phyloP scores from a whole-genome alignment of 2,329 filamentous ascomycete species.

The Talaromyces sp. region DNA sequence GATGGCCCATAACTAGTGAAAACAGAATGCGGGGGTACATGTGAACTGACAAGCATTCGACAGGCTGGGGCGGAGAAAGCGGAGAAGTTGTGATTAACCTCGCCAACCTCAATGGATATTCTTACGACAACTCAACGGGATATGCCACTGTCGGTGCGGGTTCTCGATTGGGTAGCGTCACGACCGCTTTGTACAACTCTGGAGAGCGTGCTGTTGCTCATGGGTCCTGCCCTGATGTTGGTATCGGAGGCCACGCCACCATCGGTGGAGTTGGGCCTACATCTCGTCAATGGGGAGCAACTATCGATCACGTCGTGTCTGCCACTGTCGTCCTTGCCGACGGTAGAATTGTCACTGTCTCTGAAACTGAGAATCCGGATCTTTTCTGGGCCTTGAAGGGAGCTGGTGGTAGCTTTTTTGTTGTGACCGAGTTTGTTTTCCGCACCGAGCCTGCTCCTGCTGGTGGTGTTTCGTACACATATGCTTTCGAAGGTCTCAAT shows the following conservation, averaged over 20 bases:
- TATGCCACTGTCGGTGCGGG: constrained; percentile 38
- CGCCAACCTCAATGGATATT: constrained; percentile 25
- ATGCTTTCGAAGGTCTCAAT: constrained; percentile 53
- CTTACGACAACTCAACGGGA: constrained; percentile 31
- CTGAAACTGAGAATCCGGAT: constrained; percentile 31
- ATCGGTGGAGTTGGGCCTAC: constrained; percentile 41
- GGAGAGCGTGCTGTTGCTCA: constrained; percentile 38
- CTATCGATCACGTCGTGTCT: constrained; percentile 51
- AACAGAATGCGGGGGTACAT: background rate
- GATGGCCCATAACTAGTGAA: background rate
- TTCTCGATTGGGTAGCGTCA: constrained; percentile 34
- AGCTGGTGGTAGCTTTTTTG: constrained; percentile 38
- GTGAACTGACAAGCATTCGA: constrained; percentile 19
- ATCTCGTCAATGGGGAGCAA: constrained; percentile 52
- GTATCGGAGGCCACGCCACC: constrained; percentile 42
- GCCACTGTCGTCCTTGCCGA: constrained; percentile 51
- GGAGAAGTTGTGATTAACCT: constrained; percentile 26
- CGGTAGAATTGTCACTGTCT: constrained; percentile 32
- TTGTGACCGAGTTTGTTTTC: constrained; percentile 40
- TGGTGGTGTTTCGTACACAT: constrained; percentile 59
- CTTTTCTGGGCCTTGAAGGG: constrained; percentile 38
- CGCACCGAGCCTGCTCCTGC: constrained; percentile 38
- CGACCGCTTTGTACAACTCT: constrained; percentile 29
- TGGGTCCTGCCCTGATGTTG: constrained; percentile 40
- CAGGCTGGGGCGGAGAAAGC: constrained; percentile 36